Evolutionary conservation across 2,329 filamentous ascomycete species (phyloP), one percentile per base, ranked within the genome.

Genomic region (Ceratocystis ficicola): DNA sequence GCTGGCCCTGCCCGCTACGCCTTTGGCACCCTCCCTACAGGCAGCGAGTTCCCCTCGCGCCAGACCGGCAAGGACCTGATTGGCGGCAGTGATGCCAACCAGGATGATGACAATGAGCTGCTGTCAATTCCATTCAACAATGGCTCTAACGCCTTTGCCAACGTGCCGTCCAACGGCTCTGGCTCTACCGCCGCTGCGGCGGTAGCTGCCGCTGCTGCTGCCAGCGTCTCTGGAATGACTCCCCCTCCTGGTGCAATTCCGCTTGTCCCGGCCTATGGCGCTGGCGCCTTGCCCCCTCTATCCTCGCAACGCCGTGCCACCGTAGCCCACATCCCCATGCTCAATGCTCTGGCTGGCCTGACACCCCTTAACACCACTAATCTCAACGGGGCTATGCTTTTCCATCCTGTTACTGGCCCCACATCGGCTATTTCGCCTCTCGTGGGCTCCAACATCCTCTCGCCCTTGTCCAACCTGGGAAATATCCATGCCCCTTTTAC

Each of bases 41-140:
- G 50, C n/a, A 78, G 78, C n/a, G 85, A 86, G 68, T 79, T 81
- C 62, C 76, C 78, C 17, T 41, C 36, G 36, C 80, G 83, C 66
- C 78, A 83, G 46, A 82, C 83, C 2, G 86, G 88, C 70, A 90
- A 90, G 74, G 83, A 84, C 2, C 77, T 90, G 63, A 91, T 91
- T 74, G 86, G 83, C 69, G 83, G 87, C 70, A 73, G 73, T 25
- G 80, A 81, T 17, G 84, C 83, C 32, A 82, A 85, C 62, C 85
- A 88, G 69, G 87, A 90, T 62, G 88, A 90, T 72, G 88, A 87
- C 1, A 83, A 81, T 44, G 82, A 86, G 70, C 78, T 91, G n/a
- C 78, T 90, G 59, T 86, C 87, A 67, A 85, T 90, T 65, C 84
- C 87, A 0, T 60, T 65, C 20, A 46, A 62, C 57, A 44, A 52